Evolutionary conservation across 2,329 filamentous ascomycete species (phyloP).

Genomic region (Botrytis fabae): DNA sequence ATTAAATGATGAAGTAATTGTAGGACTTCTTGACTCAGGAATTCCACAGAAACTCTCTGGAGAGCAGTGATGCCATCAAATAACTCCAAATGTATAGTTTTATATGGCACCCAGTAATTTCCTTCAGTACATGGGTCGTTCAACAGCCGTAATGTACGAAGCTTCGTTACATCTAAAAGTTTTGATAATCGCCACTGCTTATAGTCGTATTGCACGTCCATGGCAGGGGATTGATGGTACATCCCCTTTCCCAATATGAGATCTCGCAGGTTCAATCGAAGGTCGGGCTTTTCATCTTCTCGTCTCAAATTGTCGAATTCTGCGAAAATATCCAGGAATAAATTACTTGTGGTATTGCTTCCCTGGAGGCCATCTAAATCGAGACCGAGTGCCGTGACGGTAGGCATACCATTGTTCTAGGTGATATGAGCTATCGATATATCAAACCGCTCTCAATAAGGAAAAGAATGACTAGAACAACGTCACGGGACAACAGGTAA

Average conservation of each 20-base stretch:
- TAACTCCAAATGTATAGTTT: background rate
- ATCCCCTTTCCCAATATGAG: background rate
- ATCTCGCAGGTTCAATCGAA: background rate
- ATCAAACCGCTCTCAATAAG: background rate
- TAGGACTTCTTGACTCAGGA: background rate
- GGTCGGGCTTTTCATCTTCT: background rate
- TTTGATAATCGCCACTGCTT: background rate
- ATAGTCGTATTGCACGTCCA: background rate
- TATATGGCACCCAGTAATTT: background rate
- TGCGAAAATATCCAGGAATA: background rate
- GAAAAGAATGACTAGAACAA: background rate
- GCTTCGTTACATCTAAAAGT: slow-evolving; percentile 1
- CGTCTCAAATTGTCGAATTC: background rate
- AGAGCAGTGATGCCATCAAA: background rate
- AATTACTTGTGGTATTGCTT: background rate
- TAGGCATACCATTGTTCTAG: slow-evolving; percentile 10
- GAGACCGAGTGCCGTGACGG: background rate
- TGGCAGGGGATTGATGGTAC: background rate
- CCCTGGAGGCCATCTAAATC: background rate
- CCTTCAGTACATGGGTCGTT: background rate
- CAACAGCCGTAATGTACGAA: slow-evolving; percentile 8
- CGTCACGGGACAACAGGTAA: background rate
- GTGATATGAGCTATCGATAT: background rate
- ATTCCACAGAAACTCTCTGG: slow-evolving; percentile 6
- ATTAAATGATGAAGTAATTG: background rate